Evolutionary conservation across 1,284 basidiomycete genomes (phyloP).

Genomic region (Inonotus hispidus): DNA sequence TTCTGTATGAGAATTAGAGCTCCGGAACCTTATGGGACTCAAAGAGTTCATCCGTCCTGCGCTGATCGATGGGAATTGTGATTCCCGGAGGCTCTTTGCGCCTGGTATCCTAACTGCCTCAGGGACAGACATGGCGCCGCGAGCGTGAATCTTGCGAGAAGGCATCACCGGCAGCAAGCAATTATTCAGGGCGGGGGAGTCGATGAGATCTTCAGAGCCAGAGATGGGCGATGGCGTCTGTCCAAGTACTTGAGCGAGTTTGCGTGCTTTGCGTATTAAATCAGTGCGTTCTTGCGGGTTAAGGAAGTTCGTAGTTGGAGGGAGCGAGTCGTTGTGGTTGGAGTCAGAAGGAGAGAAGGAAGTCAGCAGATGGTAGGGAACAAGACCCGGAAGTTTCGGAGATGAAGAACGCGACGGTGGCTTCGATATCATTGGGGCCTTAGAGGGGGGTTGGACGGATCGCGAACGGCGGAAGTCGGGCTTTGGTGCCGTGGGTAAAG

Average conservation of each 20-base stretch:
- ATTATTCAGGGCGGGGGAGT: conserved; percentile 23
- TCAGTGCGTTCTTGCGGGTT: conserved; percentile 63
- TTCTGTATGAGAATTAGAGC: conserved; percentile 22
- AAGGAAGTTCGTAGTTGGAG: conserved; percentile 64
- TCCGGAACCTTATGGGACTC: conserved; percentile 31
- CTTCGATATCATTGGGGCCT: conserved; percentile 10
- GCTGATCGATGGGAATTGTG: conserved; percentile 3
- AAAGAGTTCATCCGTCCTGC: conserved; percentile 6
- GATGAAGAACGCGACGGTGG: conserved; percentile 22
- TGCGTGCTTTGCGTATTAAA: conserved; percentile 65
- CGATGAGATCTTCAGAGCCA: conserved; percentile 29
- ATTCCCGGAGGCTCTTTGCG: neutral
- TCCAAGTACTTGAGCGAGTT: conserved; percentile 75
- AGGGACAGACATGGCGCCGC: conserved; percentile 14
- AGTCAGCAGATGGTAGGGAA: conserved; percentile 18
- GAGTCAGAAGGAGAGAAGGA: conserved; percentile 6
- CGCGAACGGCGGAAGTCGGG: conserved; percentile 21
- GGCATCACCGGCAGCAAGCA: conserved; percentile 24
- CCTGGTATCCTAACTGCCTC: conserved; percentile 3
- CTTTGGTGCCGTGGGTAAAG: conserved; percentile 24
- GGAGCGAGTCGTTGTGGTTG: conserved; percentile 23
- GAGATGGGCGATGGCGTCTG: conserved; percentile 45
- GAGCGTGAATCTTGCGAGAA: conserved; percentile 21
- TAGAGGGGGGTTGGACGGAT: conserved; percentile 11
- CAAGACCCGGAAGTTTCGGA: conserved; percentile 20